phyloP scores from a whole-genome alignment of 1,284 basidiomycete genomes.

The Fistulinella staudtii region DNA sequence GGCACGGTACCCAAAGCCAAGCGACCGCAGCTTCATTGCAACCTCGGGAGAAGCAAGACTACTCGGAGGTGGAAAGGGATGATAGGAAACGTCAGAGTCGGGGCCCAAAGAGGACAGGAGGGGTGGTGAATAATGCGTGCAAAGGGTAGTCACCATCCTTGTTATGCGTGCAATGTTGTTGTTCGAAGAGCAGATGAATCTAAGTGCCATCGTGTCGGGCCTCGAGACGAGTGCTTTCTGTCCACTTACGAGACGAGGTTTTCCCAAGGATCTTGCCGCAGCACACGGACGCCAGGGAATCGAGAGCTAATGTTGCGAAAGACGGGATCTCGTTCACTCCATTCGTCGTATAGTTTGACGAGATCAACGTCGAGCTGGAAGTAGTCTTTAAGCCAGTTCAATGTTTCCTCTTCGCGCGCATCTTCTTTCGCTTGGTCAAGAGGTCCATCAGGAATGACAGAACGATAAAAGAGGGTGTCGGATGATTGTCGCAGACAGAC shows the following conservation, averaged over 20 bases:
- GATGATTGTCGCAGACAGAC: conserved; percentile 76
- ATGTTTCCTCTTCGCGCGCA: conserved; percentile 56
- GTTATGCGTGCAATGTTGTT: conserved; percentile 94
- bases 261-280: conserved; percentile 96
- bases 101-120: conserved; percentile 51
- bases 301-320: conserved; percentile 64
- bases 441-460: conserved; percentile 53
- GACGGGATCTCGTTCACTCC: conserved; percentile 72
- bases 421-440: conserved; percentile 31
- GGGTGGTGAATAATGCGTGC: conserved; percentile 64
- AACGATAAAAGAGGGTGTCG: conserved; percentile 67
- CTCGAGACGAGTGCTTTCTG: conserved; percentile 3
- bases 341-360: conserved; percentile 71
- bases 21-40: conserved; percentile 62
- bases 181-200: conserved; percentile 98
- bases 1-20: conserved; percentile 97
- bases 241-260: conserved; percentile 80
- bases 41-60: conserved; percentile 62
- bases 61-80: conserved; percentile 83
- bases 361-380: conserved; percentile 86
- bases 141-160: conserved; percentile 80
- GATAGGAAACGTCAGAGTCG: conserved; percentile 46
- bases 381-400: conserved; percentile 80
- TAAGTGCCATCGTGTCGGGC: conserved; percentile 32
- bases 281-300: conserved; percentile 68